A percentile compares a stretch with the other conserved stretches of the same genome.
Evolutionary conservation across 2,329 filamentous ascomycete genomes (phyloP).

Genomic region (Fusarium camptoceras): DNA sequence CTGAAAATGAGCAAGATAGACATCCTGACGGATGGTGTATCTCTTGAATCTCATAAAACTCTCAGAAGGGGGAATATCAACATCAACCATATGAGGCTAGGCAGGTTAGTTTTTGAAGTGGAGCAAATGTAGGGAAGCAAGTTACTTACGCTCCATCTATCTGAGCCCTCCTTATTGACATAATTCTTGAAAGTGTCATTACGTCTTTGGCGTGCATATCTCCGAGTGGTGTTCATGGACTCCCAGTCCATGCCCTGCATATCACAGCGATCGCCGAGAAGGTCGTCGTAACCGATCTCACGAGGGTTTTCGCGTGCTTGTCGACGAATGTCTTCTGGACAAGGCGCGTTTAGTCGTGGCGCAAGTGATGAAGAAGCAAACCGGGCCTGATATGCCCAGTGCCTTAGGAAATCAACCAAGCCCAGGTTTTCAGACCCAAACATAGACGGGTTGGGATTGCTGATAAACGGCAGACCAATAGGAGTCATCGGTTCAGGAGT

Average conservation of each 20-base stretch:
- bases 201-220: conserved; percentile 61
- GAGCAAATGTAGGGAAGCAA: neutral
- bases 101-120: conserved; percentile 15
- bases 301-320: conserved; percentile 41
- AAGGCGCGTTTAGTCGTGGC: conserved; percentile 44
- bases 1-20: conserved; percentile 73
- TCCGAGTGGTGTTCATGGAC: conserved; percentile 62
- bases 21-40: conserved; percentile 66
- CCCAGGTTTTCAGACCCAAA: conserved; percentile 63
- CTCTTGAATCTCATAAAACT: conserved; percentile 69
- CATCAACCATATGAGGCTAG: conserved; percentile 39
- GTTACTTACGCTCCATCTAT: conserved; percentile 61
- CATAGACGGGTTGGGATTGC: conserved; percentile 52
- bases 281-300: conserved; percentile 56
- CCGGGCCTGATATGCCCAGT: conserved; percentile 58
- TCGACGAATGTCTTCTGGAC: conserved; percentile 49
- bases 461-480: conserved; percentile 41
- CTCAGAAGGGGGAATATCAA: conserved; percentile 53
- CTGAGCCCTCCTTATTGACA: conserved; percentile 62
- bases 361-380: conserved; percentile 33
- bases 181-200: conserved; percentile 67
- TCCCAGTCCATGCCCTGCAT: conserved; percentile 71
- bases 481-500: conserved; percentile 2
- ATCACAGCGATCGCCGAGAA: conserved; percentile 68
- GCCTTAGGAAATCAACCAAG: conserved; percentile 62